A percentile compares a stretch with the other conserved stretches of the same genome.
Conservation (phyloP, 2,329 filamentous ascomycete genomes). For the Sclerotinia borealis region DNA sequence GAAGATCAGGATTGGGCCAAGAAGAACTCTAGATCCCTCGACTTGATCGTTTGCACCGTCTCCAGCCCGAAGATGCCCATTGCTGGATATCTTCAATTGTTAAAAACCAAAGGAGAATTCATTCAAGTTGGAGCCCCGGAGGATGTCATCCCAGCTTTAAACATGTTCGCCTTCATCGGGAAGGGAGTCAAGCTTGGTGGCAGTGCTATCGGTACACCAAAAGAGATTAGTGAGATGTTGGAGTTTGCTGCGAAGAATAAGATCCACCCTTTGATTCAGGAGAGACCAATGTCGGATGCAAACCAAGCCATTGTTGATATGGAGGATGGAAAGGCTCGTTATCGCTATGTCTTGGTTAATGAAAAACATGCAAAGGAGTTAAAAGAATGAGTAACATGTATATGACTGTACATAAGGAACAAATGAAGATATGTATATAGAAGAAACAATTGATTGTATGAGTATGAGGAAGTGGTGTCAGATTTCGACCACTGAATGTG, state of each 20-base stretch:
- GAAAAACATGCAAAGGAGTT: conserved; percentile 10
- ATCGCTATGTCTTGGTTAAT: conserved; percentile 38
- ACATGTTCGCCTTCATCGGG: conserved; percentile 39
- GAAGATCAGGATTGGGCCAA: conserved; percentile 38
- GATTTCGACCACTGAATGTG: neutral
- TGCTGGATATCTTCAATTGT: conserved; percentile 50
- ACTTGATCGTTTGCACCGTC: conserved; percentile 54
- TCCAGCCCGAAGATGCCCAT: conserved; percentile 54
- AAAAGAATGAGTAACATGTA: neutral
- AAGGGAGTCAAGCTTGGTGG: conserved; percentile 45
- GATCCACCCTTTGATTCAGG: conserved; percentile 50
- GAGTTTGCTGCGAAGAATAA: conserved; percentile 50
- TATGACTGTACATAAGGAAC: neutral
- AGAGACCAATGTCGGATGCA: conserved; percentile 47
- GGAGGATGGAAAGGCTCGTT: conserved; percentile 48
- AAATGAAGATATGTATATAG: neutral
- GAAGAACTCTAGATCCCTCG: conserved; percentile 44
- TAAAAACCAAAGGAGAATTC: conserved; percentile 52
- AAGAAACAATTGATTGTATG: neutral
- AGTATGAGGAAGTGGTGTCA: neutral
- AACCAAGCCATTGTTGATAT: conserved; percentile 52
- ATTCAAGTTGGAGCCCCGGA: conserved; percentile 62
- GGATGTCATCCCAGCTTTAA: conserved; percentile 44
- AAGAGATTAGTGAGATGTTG: conserved; percentile 55
- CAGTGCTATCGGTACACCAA: conserved; percentile 33